phyloP scores from a whole-genome alignment of 163 green algal genomes.

The Chlorella variabilis region DNA sequence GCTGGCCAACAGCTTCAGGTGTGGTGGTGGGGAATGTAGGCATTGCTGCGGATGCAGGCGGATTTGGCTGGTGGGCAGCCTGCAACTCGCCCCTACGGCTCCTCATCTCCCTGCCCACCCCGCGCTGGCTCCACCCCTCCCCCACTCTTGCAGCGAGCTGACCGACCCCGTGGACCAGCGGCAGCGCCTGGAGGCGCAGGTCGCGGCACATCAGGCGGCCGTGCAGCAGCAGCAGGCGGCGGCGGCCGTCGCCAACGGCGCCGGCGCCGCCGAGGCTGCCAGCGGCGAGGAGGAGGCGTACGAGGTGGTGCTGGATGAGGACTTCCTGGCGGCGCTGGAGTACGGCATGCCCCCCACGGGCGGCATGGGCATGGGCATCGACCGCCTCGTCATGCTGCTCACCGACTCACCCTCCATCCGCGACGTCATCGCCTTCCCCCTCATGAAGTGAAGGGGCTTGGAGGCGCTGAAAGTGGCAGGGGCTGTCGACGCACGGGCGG shows the following conservation, averaged over 20 bases:
- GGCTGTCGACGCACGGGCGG: too few relatives aligned
- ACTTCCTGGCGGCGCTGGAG: conserved; percentile 97
- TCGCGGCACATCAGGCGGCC: conserved; percentile 50
- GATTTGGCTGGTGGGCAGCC: too few relatives aligned
- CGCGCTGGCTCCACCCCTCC: neutral
- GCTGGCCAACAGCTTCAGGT: conserved; percentile 95
- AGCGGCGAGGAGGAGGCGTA: conserved; percentile 57
- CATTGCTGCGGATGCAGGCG: too few relatives aligned
- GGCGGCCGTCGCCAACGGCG: conserved; percentile 32
- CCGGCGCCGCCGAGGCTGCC: neutral
- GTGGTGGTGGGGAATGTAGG: too few relatives aligned
- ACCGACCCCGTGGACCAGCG: conserved; percentile 97
- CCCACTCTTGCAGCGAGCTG: conserved; percentile 74
- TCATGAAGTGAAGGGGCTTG: conserved; percentile 49
- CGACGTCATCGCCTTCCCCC: conserved; percentile 86
- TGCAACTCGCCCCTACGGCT: too few relatives aligned
- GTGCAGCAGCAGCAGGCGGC: conserved; percentile 42
- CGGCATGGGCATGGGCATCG: conserved; percentile 97
- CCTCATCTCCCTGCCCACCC: neutral
- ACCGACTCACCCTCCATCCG: conserved; percentile 93
- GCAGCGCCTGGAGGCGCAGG: conserved; percentile 82
- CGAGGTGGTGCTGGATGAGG: conserved; percentile 90
- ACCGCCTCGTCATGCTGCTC: conserved; percentile 95
- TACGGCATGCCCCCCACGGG: conserved; percentile 97
- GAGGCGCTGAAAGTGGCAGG: too few relatives aligned